Evolutionary conservation across 2,329 filamentous ascomycete species (phyloP).

Genomic region (Colletotrichum orchidophilum): DNA sequence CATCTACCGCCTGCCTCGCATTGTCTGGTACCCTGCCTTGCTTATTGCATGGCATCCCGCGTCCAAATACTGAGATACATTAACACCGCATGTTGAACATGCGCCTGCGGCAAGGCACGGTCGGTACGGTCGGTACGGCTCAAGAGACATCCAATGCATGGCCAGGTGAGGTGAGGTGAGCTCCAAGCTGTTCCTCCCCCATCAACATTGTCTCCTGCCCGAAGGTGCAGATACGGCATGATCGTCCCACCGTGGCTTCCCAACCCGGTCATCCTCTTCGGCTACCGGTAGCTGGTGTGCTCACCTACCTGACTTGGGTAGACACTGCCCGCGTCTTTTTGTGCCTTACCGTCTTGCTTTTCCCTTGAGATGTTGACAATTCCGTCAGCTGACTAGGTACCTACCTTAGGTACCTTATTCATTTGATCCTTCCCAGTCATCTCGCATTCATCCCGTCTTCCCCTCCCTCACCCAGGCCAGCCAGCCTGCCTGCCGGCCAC

Average conservation of each 20-base stretch:
- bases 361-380: background rate
- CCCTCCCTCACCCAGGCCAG: background rate
- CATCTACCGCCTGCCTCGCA: too few species aligned
- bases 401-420: too few species aligned
- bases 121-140: background rate
- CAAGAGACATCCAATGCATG: background rate
- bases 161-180: background rate
- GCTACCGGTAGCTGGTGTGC: too few species aligned
- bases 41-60: background rate
- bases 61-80: background rate
- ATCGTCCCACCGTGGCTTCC: constrained; percentile 25
- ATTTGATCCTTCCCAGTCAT: too few species aligned
- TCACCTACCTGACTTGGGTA: background rate
- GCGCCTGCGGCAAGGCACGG: background rate
- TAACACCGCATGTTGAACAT: background rate
- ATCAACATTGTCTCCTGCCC: background rate
- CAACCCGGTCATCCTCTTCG: background rate
- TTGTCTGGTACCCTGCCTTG: too few species aligned
- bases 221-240: constrained; percentile 14
- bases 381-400: background rate
- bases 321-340: background rate
- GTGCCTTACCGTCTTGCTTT: background rate
- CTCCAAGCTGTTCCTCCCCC: background rate
- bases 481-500: background rate
- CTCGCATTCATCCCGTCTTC: background rate